Evolutionary conservation across 192 early-diverging fungal species (phyloP).

Genomic region (Linnemannia schmuckeri): DNA sequence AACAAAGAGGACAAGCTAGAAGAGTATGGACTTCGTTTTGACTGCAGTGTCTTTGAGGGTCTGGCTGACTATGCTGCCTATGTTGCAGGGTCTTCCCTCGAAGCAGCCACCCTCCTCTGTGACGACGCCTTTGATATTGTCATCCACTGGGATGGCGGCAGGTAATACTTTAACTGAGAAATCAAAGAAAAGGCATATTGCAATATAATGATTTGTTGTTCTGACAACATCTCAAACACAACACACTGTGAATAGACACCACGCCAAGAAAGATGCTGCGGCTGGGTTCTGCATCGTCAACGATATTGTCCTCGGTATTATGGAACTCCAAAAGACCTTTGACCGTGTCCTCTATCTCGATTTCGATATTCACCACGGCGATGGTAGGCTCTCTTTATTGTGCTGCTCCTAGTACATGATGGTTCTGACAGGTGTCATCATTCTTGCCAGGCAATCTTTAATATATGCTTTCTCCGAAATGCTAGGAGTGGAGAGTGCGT

Average conservation of each 20-base stretch:
- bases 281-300: slow-evolving; percentile 96
- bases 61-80: slow-evolving; percentile 44
- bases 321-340: slow-evolving; percentile 77
- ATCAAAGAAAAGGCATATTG: background rate
- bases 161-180: slow-evolving; percentile 59
- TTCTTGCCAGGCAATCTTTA: background rate
- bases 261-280: slow-evolving; percentile 68
- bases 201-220: background rate
- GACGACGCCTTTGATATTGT: slow-evolving; percentile 55
- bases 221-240: background rate
- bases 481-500: slow-evolving; percentile 88
- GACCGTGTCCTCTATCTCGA: slow-evolving; percentile 88
- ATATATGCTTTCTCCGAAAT: background rate
- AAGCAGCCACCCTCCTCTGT: slow-evolving; percentile 45
- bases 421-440: background rate
- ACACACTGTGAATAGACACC: slow-evolving; percentile 38
- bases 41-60: slow-evolving; percentile 55
- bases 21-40: slow-evolving; percentile 54
- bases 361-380: slow-evolving; percentile 92
- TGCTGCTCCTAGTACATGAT: background rate
- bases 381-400: slow-evolving; percentile 57
- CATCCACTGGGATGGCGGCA: slow-evolving; percentile 94
- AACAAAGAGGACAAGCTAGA: slow-evolving; percentile 32
- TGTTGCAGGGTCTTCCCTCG: slow-evolving; percentile 51
- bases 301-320: slow-evolving; percentile 89